A percentile compares a stretch with the other conserved stretches of the same genome.
phyloP scores from a whole-genome alignment of 257 asterid species.

The Solanum sitiens region DNA sequence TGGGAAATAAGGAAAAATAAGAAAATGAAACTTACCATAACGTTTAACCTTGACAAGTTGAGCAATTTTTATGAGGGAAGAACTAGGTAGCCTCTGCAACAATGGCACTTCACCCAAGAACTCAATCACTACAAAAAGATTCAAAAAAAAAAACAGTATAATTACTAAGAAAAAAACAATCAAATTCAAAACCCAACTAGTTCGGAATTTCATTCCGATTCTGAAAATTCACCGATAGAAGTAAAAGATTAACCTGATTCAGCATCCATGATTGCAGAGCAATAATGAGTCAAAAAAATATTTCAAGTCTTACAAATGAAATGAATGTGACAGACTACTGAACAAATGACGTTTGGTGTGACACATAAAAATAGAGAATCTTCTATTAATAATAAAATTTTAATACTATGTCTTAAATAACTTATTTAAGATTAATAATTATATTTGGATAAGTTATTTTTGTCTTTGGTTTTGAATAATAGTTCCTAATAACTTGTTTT shows the following conservation, averaged over 20 bases:
- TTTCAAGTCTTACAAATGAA: neutral
- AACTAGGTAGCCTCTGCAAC: constrained; percentile 80
- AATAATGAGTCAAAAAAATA: neutral
- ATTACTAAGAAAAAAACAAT: neutral
- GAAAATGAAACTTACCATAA: constrained; percentile 33
- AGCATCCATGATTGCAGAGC: neutral
- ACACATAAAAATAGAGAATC: neutral
- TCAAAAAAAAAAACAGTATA: too few species aligned
- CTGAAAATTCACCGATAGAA: neutral
- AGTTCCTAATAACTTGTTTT: neutral
- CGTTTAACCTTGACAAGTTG: constrained; percentile 45
- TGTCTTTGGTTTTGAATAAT: too few species aligned
- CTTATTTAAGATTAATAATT: neutral
- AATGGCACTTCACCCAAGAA: constrained; percentile 83
- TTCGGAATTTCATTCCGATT: neutral
- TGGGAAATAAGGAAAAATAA: neutral
- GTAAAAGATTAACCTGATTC: neutral
- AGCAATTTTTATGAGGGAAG: constrained; percentile 69
- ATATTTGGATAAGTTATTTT: too few species aligned
- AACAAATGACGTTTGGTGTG: neutral
- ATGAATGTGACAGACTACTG: neutral
- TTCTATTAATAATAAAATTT: neutral
- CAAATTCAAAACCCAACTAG: neutral
- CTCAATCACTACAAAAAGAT: constrained; percentile 52
- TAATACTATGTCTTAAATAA: neutral